Conservation (phyloP, 2,329 filamentous ascomycete species). For the Cryphonectria japonica region DNA sequence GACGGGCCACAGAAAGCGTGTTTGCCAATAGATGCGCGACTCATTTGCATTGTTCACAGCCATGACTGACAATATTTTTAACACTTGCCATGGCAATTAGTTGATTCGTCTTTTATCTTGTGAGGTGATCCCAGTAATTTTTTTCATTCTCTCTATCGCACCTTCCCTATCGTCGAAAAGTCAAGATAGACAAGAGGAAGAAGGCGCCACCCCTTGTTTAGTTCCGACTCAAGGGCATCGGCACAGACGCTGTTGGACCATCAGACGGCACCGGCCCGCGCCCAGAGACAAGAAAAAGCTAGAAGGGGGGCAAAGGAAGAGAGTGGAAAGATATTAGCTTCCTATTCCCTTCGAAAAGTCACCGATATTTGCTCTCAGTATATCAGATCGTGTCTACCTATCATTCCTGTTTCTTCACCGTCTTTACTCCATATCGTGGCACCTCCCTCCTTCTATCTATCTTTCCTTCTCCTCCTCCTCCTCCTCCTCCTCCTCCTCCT, state of each 20-base stretch:
- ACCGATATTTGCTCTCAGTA: neutral
- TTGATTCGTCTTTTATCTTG: slow-evolving; percentile 3
- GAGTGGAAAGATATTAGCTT: neutral
- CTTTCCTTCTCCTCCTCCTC: neutral
- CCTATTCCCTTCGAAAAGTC: neutral
- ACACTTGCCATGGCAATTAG: neutral
- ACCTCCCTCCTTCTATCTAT: neutral
- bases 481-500: neutral
- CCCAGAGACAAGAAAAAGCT: neutral
- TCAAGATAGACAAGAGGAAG: neutral
- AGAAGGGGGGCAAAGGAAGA: neutral
- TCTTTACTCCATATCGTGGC: neutral
- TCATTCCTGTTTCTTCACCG: slow-evolving; percentile 8
- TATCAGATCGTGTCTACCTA: neutral
- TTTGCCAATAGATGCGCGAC: slow-evolving; percentile 4
- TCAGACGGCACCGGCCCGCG: slow-evolving; percentile 15
- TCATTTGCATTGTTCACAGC: slow-evolving; percentile 14
- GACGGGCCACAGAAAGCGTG: neutral
- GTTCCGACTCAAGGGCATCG: slow-evolving; percentile 2
- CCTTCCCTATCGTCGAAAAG: neutral
- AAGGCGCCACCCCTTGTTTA: neutral
- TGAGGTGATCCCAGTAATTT: slow-evolving; percentile 14
- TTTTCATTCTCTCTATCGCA: neutral
- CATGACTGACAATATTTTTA: slow-evolving; percentile 9
- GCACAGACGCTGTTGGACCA: slow-evolving; percentile 2